Base-by-base conservation (phyloP, 805 yeast species). In the Hyphopichia homilentoma region DNA sequence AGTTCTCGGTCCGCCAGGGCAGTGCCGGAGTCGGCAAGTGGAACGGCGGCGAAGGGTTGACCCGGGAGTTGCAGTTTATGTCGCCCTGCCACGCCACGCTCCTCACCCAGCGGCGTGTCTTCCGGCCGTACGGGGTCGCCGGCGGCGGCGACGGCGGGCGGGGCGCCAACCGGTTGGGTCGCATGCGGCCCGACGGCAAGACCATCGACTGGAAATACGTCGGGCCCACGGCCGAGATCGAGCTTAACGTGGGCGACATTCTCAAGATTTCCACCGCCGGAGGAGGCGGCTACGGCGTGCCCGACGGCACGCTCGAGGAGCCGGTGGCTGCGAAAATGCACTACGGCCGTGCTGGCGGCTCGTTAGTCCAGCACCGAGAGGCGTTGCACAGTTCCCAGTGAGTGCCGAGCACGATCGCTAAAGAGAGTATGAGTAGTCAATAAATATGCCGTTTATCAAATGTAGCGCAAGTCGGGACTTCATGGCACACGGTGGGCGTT, bases 251-350 rank as follows among this genome's bases (percentile, higher is more conserved):
- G 4, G 93, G 93, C 3, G 95, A 86, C 45, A 65, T 84, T 31
- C 53, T 85, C 22, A 55, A 79, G 6, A 76, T 86, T 22, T 55
- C 65, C 45, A 84, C 95, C 0, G 95, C 95, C 2, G 95, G 95
- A 27, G 95, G 93, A 20, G 95, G 93, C 27, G 95, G 88, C 0
- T 84, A 68, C 54, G 94, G 94, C 30, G 39, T 32, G 15, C 37
- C 36, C 14, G 20, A 33, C 7, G 50, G 43, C 23, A 21, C 46
- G 3, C 47, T 43, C 22, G 50, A 41, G 13, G 27, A 20, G 16
- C 41, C 45, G 48, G 37, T 21, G 22, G 22, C 22, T 21, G 11
- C 9, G 22, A 21, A 21, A 21, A 11, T 11, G 11, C 8, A 11
- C 22, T 8, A 21, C 22, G 8, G 22, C 11, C 11, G 22, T 11